phyloP scores from a whole-genome alignment of 192 early-diverging fungal species.

The Gonapodya prolifera region DNA sequence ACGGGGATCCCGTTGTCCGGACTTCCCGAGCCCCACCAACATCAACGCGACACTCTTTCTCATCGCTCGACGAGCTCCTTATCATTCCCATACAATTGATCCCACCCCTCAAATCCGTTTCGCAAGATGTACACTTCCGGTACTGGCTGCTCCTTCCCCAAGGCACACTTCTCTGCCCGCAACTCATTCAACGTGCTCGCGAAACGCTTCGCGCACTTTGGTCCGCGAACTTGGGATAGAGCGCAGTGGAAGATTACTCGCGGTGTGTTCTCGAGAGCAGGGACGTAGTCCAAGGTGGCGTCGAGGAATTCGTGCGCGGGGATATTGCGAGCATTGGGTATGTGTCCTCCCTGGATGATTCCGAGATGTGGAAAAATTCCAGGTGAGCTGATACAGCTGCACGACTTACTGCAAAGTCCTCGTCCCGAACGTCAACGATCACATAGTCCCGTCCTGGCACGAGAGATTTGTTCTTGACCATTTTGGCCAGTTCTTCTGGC shows the following conservation, averaged over 20 bases:
- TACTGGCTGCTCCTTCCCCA: constrained; percentile 7
- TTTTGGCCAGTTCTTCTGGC: constrained; percentile 27
- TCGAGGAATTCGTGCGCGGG: constrained; percentile 49
- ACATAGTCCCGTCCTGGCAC: constrained; percentile 53
- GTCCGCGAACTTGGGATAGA: constrained; percentile 69
- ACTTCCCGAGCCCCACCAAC: no score
- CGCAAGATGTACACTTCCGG: constrained; percentile 45
- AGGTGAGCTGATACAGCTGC: background rate
- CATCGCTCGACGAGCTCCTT: constrained; percentile 46
- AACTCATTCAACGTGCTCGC: constrained; percentile 22
- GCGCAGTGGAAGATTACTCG: constrained; percentile 76
- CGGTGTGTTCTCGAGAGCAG: constrained; percentile 28
- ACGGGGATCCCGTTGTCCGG: no score
- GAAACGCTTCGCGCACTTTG: constrained; percentile 57
- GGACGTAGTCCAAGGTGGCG: constrained; percentile 22
- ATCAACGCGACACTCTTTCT: no score
- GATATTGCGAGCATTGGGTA: constrained; percentile 61
- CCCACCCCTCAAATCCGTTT: constrained; percentile 57
- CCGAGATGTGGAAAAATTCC: background rate
- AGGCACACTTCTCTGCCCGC: constrained; percentile 9
- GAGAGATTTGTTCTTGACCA: constrained; percentile 44
- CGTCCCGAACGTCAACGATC: constrained; percentile 60
- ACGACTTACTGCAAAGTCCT: constrained; percentile 31
- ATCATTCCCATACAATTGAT: constrained; percentile 34
- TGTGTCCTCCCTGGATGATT: constrained; percentile 53